Base-by-base conservation (phyloP, 2,329 filamentous ascomycete species). In the Phialophora chinensis region DNA sequence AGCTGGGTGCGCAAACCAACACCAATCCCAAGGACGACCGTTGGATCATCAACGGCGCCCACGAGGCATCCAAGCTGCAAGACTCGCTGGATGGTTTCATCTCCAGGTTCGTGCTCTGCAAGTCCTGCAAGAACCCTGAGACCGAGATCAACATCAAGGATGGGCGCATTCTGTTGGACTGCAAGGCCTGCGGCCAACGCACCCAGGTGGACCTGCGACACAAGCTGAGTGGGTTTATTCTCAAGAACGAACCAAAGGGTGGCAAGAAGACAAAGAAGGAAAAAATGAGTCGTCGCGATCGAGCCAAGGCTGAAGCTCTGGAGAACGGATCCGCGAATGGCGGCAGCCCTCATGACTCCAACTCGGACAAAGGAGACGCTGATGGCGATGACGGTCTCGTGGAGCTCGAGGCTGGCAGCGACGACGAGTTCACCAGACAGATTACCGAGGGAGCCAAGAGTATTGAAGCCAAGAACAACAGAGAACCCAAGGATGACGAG, bases 21-120 rank as follows among this genome's bases (percentile, higher is more conserved):
- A 93, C 93, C 74, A 95, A 97, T 79, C 94, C 95, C 72, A 89
- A 92, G 75, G 94, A 98, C 79, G 95, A 99, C 79, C 95, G 95
- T 79, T 99, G 95, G 94, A 99, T 99, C 83, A 98, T 99, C 87
- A 99, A 99, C 83, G 95, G 95, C 78, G 92, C 94, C 73, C 95
- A 99, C 79, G 95, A 99, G 73, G 89, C 94, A 70, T 83, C 86
- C 80, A 98, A 98, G 86, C 90, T 99, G 57, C 95, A 99, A 85
- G 95, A 98, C 79, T 93, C 97, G 75, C 91, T 99, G 57, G 94
- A 98, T 79, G 93, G 93, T 75, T 99, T 99, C 87, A 99, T 99
- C 83, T 87, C 90, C 85, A 97, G 92, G 84, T 99, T 98, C 74
- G 95, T 99, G 76, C 93, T 99, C 71, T 99, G 95, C 91, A 96